A percentile compares a stretch with the other conserved stretches of the same genome.
Evolutionary conservation across 2,329 filamentous ascomycete genomes (phyloP).

Genomic region (Alternaria triticina): DNA sequence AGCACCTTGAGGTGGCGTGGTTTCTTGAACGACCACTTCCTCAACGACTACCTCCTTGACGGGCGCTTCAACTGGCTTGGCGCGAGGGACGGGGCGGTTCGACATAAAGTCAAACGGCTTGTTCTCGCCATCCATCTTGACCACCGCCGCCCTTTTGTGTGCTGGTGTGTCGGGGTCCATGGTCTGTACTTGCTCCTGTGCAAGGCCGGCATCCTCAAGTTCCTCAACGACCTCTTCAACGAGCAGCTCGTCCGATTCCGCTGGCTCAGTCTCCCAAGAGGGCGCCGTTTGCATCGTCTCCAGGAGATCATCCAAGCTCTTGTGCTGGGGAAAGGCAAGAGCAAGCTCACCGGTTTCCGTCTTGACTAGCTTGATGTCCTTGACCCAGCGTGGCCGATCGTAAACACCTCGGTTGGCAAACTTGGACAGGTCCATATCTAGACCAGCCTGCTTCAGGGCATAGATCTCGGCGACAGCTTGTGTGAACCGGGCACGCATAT

Average conservation of each 20-base stretch:
- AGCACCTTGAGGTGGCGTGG: background rate
- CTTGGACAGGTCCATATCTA: constrained; percentile 34
- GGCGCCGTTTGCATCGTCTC: constrained; percentile 30
- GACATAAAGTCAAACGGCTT: constrained; percentile 48
- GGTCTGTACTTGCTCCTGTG: constrained; percentile 18
- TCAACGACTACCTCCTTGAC: constrained; percentile 47
- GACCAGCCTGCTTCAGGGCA: constrained; percentile 48
- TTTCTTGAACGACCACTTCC: constrained; percentile 8
- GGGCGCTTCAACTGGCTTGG: constrained; percentile 35
- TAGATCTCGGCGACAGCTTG: constrained; percentile 64
- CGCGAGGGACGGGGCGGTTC: constrained; percentile 40
- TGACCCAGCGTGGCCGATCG: constrained; percentile 34
- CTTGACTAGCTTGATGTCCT: constrained; percentile 34
- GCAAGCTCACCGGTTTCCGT: constrained; percentile 26
- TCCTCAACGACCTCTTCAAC: constrained; percentile 28
- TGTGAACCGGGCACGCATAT: constrained; percentile 54
- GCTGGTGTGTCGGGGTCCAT: constrained; percentile 39
- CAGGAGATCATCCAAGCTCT: constrained; percentile 30
- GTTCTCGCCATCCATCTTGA: constrained; percentile 36
- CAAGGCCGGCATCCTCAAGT: constrained; percentile 11
- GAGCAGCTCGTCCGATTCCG: constrained; percentile 24
- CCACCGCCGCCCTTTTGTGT: constrained; percentile 32
- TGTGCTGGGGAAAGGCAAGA: constrained; percentile 29
- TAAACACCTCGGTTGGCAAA: constrained; percentile 38
- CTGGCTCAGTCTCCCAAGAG: constrained; percentile 16